Evolutionary conservation across 2,329 filamentous ascomycete species (phyloP).

Genomic region (Microdochium paspali): DNA sequence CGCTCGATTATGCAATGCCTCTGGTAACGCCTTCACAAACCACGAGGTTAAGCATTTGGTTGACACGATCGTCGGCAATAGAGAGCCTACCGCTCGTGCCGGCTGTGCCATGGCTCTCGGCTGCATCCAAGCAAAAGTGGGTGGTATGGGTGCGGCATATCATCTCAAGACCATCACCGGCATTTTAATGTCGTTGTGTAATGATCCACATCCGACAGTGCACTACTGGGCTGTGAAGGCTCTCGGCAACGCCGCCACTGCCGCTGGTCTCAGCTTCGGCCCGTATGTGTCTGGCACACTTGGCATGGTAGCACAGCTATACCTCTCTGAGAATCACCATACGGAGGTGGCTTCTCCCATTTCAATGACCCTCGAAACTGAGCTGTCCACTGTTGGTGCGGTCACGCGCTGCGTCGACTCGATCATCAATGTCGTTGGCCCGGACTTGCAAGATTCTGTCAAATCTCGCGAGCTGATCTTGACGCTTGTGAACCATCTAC

Average conservation of each 20-base stretch:
- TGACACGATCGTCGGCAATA: conserved; percentile 87
- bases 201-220: conserved; percentile 88
- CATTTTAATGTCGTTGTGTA: conserved; percentile 94
- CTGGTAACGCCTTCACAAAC: conserved; percentile 83
- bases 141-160: conserved; percentile 93
- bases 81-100: conserved; percentile 85
- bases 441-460: conserved; percentile 84
- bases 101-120: conserved; percentile 92
- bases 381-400: conserved; percentile 71
- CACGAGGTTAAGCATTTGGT: conserved; percentile 84
- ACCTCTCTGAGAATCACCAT: conserved; percentile 86
- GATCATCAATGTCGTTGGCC: conserved; percentile 92
- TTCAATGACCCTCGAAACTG: conserved; percentile 84
- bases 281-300: conserved; percentile 83
- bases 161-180: conserved; percentile 96
- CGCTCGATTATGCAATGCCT: conserved; percentile 72
- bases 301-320: conserved; percentile 89
- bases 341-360: conserved; percentile 69
- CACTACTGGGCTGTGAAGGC: conserved; percentile 96
- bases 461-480: conserved; percentile 91
- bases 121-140: conserved; percentile 88
- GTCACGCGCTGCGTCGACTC: conserved; percentile 86
- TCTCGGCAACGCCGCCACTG: conserved; percentile 76
- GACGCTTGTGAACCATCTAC: conserved; percentile 75
- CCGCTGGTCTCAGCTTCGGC: conserved; percentile 85